Evolutionary conservation across 345 rosid genomes (phyloP).

Genomic region (Murraya paniculata): DNA sequence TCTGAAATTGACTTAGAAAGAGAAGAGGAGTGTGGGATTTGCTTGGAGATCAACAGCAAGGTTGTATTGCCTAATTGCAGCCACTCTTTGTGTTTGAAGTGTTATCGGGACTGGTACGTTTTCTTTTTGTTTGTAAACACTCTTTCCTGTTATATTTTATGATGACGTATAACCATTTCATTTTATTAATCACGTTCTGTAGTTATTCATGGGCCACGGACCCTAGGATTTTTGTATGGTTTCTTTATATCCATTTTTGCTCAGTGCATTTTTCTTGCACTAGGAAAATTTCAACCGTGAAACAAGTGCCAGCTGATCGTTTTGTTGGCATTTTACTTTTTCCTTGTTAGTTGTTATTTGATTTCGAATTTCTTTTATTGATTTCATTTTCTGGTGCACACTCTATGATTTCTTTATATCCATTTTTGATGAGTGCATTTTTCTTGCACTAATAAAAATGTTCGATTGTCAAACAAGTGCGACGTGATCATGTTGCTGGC

Average conservation of each 20-base stretch:
- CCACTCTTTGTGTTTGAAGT: slow-evolving; percentile 70
- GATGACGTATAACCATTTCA: neutral
- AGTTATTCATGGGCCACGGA: neutral
- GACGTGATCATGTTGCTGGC: neutral
- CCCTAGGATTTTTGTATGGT: neutral
- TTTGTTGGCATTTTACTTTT: neutral
- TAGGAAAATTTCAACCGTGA: neutral
- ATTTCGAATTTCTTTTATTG: neutral
- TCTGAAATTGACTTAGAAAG: slow-evolving; percentile 52
- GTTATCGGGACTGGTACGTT: slow-evolving; percentile 64
- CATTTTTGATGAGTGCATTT: neutral
- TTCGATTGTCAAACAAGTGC: neutral
- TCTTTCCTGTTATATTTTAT: neutral
- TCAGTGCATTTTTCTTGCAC: neutral
- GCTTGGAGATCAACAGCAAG: slow-evolving; percentile 59
- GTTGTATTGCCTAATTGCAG: slow-evolving; percentile 72
- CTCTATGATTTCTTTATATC: neutral
- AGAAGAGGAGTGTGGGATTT: slow-evolving; percentile 83
- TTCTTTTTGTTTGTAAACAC: neutral
- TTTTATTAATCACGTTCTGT: neutral
- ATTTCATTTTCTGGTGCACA: neutral
- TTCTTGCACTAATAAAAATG: neutral
- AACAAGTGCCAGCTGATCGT: neutral
- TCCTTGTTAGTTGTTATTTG: neutral
- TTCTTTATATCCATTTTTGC: neutral